Evolutionary conservation across 371 early-diverging fungal genomes (phyloP).

Genomic region (Umbelopsis sp.): DNA sequence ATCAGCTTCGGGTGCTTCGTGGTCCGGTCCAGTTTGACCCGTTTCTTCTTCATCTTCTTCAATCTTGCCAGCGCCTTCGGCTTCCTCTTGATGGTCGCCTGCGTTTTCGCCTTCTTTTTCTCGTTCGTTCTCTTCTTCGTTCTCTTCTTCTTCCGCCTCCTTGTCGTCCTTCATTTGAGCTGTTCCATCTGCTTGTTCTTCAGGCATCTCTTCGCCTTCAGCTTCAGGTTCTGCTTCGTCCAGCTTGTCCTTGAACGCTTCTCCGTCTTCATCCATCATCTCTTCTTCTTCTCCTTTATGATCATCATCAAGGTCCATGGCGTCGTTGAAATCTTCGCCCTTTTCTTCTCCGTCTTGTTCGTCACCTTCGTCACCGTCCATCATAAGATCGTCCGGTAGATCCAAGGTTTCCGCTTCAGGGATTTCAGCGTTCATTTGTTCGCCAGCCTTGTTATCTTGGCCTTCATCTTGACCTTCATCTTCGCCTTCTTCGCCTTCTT

Average conservation of each 20-base stretch:
- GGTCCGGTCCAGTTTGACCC: conserved; percentile 44
- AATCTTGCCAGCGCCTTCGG: conserved; percentile 32
- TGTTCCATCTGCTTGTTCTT: conserved; percentile 39
- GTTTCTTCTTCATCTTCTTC: conserved; percentile 42
- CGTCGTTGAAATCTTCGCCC: conserved; percentile 40
- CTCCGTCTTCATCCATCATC: conserved; percentile 28
- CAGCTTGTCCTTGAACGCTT: conserved; percentile 27
- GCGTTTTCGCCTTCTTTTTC: conserved; percentile 57
- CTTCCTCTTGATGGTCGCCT: conserved; percentile 39
- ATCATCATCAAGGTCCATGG: conserved; percentile 49
- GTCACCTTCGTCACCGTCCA: conserved; percentile 56
- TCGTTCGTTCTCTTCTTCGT: conserved; percentile 51
- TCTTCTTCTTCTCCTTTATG: conserved; percentile 35
- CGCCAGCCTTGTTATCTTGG: conserved; percentile 51
- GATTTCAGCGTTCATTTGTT: conserved; percentile 61
- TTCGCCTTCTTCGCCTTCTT: conserved; percentile 36
- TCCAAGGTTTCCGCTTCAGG: conserved; percentile 67
- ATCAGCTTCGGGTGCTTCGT: conserved; percentile 56
- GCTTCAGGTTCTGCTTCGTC: conserved; percentile 27
- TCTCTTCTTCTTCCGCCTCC: conserved; percentile 26
- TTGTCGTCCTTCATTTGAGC: conserved; percentile 32
- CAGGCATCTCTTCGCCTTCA: conserved; percentile 36
- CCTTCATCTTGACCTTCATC: conserved; percentile 36
- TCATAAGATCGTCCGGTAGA: conserved; percentile 67
- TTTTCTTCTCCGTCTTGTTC: conserved; percentile 40